Percentiles rank a stretch among this genome's conserved stretches.
Conservation (phyloP, 2,329 filamentous ascomycete genomes). For the Verticillium klebahnii region DNA sequence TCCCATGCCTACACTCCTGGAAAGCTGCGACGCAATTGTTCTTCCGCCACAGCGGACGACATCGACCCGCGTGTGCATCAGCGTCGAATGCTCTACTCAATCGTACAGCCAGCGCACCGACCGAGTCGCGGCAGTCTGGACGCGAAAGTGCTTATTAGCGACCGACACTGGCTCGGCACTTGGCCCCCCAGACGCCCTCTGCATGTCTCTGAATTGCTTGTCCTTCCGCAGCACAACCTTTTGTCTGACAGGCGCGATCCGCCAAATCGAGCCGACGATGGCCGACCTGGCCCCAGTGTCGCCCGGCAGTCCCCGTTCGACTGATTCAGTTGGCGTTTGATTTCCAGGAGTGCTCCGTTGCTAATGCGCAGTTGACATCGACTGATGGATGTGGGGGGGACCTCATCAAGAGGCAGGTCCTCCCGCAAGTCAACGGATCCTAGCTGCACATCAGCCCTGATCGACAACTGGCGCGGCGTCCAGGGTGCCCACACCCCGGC, state of each 20-base stretch:
- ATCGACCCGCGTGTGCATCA: neutral
- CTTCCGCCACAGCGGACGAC: neutral
- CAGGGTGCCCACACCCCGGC: neutral
- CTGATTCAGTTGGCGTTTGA: neutral
- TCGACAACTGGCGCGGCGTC: constrained; percentile 7
- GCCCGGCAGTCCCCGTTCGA: neutral
- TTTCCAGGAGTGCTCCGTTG: neutral
- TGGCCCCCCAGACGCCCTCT: neutral
- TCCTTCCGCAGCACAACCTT: neutral
- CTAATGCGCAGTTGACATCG: neutral
- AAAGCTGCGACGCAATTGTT: neutral
- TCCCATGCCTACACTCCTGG: too few relatives aligned
- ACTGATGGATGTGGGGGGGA: neutral
- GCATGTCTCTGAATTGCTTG: neutral
- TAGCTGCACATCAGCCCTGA: constrained; percentile 9
- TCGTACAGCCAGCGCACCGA: neutral
- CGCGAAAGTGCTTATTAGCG: neutral
- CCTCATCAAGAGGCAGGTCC: neutral
- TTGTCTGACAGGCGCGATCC: neutral
- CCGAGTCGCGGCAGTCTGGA: neutral
- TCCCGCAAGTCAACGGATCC: neutral
- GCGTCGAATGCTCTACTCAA: neutral
- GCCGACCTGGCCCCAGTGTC: neutral
- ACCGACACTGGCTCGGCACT: neutral
- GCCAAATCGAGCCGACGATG: neutral